These are phyloP conservation scores for Phialophora verrucosa DNA, from an alignment of 2,329 filamentous ascomycete species.

Conservation along the genomic window DNA sequence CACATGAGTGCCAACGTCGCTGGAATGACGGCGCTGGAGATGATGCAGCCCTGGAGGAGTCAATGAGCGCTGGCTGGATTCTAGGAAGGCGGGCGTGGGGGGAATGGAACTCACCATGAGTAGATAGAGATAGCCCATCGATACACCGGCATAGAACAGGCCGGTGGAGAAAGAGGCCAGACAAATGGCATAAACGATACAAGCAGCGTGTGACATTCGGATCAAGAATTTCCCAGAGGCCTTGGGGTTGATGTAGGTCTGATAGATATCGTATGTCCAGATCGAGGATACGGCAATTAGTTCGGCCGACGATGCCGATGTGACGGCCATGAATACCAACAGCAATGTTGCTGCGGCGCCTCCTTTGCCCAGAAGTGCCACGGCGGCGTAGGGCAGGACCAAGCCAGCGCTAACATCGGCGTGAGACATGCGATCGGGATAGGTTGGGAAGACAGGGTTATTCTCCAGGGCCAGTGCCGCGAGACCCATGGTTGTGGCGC, in stretches of 20 bases:
- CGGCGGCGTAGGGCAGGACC: constrained; percentile 82
- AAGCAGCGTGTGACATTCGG: constrained; percentile 76
- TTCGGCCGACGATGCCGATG: constrained; percentile 80
- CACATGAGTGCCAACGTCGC: constrained; percentile 81
- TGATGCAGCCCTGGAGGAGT: constrained; percentile 70
- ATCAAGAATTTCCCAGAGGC: constrained; percentile 79
- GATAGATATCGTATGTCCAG: constrained; percentile 86
- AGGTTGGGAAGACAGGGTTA: constrained; percentile 64
- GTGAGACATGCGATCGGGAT: constrained; percentile 69
- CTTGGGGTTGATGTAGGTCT: constrained; percentile 79
- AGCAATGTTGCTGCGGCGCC: constrained; percentile 79
- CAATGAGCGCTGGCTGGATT: neutral
- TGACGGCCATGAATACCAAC: constrained; percentile 89
- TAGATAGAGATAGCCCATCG: constrained; percentile 80
- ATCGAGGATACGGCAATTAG: constrained; percentile 88
- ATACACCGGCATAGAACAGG: constrained; percentile 74
- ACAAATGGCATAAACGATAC: constrained; percentile 73
- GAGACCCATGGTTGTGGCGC: constrained; percentile 86
- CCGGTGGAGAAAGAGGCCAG: constrained; percentile 81
- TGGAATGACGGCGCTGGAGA: constrained; percentile 82
- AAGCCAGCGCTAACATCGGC: constrained; percentile 81
- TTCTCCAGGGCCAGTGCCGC: constrained; percentile 79
- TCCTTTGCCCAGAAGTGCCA: constrained; percentile 79
- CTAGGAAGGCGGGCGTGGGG: too few species aligned
- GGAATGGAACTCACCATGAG: constrained; percentile 64